Evolutionary conservation across 495 filamentous ascomycete genomes (phyloP).

Genomic region (Penicillium cosmopolitanum): DNA sequence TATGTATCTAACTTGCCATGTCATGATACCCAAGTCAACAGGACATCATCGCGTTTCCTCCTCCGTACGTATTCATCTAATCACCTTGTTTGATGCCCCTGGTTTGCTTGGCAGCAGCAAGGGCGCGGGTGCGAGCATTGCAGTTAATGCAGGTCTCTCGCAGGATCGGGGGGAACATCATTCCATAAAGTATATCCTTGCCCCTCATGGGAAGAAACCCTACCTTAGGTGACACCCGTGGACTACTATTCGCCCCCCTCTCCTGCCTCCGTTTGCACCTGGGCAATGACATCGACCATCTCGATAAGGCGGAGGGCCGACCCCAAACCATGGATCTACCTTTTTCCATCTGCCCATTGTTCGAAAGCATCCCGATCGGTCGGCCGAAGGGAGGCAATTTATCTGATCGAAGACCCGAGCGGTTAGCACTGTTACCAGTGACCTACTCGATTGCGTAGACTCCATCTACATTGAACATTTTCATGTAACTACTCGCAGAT

Average conservation of each 20-base stretch:
- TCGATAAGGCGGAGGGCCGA: slow-evolving; percentile 8
- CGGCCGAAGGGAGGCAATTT: slow-evolving; percentile 18
- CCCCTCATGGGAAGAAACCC: not conserved
- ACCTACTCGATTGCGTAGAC: not conserved
- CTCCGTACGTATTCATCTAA: not conserved
- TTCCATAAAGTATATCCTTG: slow-evolving; percentile 19
- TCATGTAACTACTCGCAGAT: slow-evolving; percentile 1
- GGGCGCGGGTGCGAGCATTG: slow-evolving; percentile 24
- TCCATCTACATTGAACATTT: not conserved
- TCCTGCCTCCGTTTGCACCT: slow-evolving; percentile 12
- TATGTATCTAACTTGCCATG: not conserved
- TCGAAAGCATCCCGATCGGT: slow-evolving; percentile 9
- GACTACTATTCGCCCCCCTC: slow-evolving; percentile 2
- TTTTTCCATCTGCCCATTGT: slow-evolving; percentile 19
- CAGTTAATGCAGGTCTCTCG: slow-evolving; percentile 15
- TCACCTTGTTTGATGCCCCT: not conserved
- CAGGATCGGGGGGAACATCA: slow-evolving; percentile 14
- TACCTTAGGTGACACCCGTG: not conserved
- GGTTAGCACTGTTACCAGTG: not conserved
- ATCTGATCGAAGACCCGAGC: slow-evolving; percentile 15
- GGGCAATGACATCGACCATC: slow-evolving; percentile 32
- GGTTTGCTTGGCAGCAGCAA: slow-evolving; percentile 24
- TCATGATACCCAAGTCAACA: not conserved
- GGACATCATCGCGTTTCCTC: not conserved
- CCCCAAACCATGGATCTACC: slow-evolving; percentile 26